A percentile compares a stretch with the other conserved stretches of the same genome.
phyloP scores from a whole-genome alignment of 2,329 filamentous ascomycete genomes.

The Trichoderma sp. region DNA sequence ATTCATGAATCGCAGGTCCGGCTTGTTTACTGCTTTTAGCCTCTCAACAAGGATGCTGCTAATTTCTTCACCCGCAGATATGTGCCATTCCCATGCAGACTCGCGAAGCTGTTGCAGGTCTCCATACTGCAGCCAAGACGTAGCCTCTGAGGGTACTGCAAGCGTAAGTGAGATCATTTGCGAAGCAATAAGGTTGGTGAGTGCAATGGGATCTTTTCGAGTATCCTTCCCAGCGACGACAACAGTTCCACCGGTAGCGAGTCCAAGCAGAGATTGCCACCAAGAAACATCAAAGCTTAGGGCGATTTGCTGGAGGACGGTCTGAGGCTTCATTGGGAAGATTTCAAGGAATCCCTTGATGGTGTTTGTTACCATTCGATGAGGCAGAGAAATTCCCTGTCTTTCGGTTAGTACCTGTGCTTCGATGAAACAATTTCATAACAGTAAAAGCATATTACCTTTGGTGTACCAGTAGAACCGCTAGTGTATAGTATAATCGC shows the following conservation, averaged over 20 bases:
- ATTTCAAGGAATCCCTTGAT: not conserved
- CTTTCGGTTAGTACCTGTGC: not conserved
- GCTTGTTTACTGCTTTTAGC: not conserved
- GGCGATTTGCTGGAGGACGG: not conserved
- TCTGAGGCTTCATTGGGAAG: not conserved
- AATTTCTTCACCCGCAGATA: not conserved
- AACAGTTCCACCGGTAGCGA: not conserved
- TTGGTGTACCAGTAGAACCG: not conserved
- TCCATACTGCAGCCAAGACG: not conserved
- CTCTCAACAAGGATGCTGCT: not conserved
- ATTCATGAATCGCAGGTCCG: not conserved
- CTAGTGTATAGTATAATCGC: not conserved
- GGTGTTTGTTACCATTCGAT: not conserved
- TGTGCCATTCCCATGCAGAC: not conserved
- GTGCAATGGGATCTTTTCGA: not conserved
- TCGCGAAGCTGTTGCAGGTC: not conserved
- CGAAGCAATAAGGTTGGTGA: not conserved
- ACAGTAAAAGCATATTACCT: not conserved
- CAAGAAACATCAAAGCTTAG: not conserved
- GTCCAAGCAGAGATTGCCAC: not conserved
- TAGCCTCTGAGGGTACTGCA: not conserved
- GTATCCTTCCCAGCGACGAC: not conserved
- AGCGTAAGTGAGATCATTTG: not conserved
- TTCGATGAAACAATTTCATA: not conserved
- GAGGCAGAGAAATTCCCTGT: not conserved